Evolutionary conservation across 1,139 yeast species (phyloP), one percentile per base, ranked within the genome.

Genomic region (Candida sp.): DNA sequence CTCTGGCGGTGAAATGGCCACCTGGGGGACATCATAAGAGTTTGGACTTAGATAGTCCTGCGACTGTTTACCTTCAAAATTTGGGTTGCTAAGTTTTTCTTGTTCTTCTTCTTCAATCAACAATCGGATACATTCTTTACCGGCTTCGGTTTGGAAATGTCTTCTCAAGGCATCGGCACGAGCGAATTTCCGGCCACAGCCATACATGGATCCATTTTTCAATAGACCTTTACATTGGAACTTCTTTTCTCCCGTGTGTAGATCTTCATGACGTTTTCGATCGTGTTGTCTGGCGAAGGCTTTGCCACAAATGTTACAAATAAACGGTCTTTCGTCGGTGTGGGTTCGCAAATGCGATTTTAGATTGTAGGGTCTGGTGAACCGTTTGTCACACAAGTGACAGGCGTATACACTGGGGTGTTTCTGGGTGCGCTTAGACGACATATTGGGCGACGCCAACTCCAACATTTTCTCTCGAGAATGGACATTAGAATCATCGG

Each of bases 271-370:
- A 36, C 99, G 76, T 60, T 89, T 90, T 36, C 96, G 71, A 64
- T 93, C 99, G 58, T 93, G 98, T 58, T 90, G 97, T 46, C 99
- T 71, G 0, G 98, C 97, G 75, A 93, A 93, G 3, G 97, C 93
- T 63, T 90, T 89, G 6, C 95, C 95, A 66, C 99, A 93, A 5
- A 85, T 79, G 12, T 80, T 75, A 66, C 99, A 93, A 22, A 82
- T 77, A 60, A 82, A 93, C 4, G 99, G 99, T 47, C 96, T 73
- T 60, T 93, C 98, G 60, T 90, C 91, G 0, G 97, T 91, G 61
- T 93, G 99, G 0, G 98, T 91, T 46, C 97, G 70, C 56, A 87
- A 69, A 66, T 93, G 99, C 0, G 97, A 88, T 54, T 93, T 87
- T 55, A 93, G 70, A 60, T 93, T 93, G 63, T 93, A 93, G 0